A percentile compares a stretch with the other conserved stretches of the same genome.
These are phyloP conservation scores for Mariannaea elegans DNA, from an alignment of 2,329 filamentous ascomycete genomes.

Conservation along the genomic window DNA sequence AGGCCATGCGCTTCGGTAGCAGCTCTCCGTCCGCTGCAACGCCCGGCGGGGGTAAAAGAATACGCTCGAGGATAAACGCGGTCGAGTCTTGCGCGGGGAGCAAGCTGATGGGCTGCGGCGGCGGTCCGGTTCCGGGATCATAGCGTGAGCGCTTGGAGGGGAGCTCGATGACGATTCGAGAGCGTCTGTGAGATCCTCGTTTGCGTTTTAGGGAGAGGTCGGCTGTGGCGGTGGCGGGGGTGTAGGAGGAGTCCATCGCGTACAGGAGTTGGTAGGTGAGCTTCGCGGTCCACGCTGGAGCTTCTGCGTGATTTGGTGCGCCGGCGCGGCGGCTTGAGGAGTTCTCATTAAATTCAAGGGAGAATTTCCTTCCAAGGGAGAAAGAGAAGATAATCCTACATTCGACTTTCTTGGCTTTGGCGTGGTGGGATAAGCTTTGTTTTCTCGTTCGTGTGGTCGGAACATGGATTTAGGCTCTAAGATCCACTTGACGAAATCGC, in stretches of 20 bases:
- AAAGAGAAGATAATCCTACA: no score
- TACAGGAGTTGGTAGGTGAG: constrained; percentile 12
- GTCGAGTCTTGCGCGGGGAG: constrained; percentile 59
- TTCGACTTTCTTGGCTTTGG: no score
- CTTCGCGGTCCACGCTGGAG: constrained; percentile 20
- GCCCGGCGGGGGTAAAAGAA: constrained; percentile 53
- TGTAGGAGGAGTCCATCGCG: constrained; percentile 31
- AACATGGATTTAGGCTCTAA: background rate
- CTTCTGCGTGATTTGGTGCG: constrained; percentile 3
- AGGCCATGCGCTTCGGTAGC: constrained; percentile 57
- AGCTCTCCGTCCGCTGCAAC: constrained; percentile 46
- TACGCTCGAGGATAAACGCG: constrained; percentile 65
- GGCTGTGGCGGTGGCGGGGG: constrained; percentile 12
- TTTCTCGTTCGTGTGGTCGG: background rate
- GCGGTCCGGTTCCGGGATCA: constrained; percentile 57
- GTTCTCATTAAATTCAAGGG: constrained; percentile 26
- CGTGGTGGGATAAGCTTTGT: no score
- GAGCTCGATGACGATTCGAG: constrained; percentile 31
- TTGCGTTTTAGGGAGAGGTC: constrained; percentile 25
- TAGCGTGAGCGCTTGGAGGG: constrained; percentile 45
- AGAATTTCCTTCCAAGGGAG: no score
- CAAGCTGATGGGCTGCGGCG: constrained; percentile 57
- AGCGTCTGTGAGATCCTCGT: constrained; percentile 8
- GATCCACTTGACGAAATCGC: background rate
- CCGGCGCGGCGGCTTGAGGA: constrained; percentile 12